Conservation (phyloP, 768 basidiomycete genomes). For the Hortiboletus flavorubellus region DNA sequence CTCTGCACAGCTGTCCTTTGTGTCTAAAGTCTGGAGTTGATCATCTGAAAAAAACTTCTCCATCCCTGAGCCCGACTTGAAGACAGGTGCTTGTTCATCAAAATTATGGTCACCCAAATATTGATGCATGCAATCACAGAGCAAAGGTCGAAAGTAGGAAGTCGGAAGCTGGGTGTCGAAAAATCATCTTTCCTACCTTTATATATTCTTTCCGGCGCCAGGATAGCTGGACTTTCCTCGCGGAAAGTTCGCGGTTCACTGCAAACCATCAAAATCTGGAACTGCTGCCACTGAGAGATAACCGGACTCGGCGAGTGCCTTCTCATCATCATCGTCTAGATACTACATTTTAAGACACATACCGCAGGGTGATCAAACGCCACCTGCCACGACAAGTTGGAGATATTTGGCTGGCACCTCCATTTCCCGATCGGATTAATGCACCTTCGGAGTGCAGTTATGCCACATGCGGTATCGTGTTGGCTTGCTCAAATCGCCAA, state of each 20-base stretch:
- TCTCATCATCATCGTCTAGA: neutral
- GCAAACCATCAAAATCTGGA: neutral
- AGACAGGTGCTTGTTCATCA: neutral
- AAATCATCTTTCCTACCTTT: neutral
- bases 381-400: constrained; percentile 1
- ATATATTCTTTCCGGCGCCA: neutral
- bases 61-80: neutral
- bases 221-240: no score
- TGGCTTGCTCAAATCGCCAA: neutral
- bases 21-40: neutral
- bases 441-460: neutral
- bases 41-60: neutral
- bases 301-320: no score
- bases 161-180: neutral
- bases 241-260: no score
- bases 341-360: neutral
- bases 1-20: neutral
- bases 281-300: neutral
- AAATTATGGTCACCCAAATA: neutral
- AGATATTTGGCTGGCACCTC: neutral
- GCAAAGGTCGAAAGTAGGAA: neutral
- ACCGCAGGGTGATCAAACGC: neutral
- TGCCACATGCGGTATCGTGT: constrained; percentile 12
- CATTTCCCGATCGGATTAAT: neutral
- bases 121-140: neutral